Base-by-base conservation (phyloP, 257 asterid genomes). In the Petunia secreta region DNA sequence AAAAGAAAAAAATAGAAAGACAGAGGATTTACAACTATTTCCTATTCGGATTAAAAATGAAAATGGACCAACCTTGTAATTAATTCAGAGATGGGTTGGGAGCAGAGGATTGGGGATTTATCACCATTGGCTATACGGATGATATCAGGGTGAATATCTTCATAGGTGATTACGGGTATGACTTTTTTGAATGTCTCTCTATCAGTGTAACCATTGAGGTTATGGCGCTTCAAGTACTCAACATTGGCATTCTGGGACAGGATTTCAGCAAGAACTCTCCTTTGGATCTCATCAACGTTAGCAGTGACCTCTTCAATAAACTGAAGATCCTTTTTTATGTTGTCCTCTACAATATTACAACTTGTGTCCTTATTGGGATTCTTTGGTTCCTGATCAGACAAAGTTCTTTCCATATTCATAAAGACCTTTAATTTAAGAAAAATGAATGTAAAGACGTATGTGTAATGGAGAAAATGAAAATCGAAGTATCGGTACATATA, bases 291-390 rank as follows among this genome's bases (percentile, higher is more conserved):
- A 25, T 25, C 25, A 25, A 25, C 25, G 25, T 81, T 81, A n/a
- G 8, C 15, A 4, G 87, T 84, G 44, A 81, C 69, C n/a, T 84
- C 83, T 58, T 84, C 85, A 25, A 84, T 81, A 81, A 81, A 84
- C 40, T 81, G 71, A 38, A 84, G 85, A 77, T 63, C 63, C n/a
- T 41, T 82, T 63, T 54, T 62, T 79, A 55, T 83, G 79, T 55
- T 52, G 73, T 15, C 53, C 80, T 15, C 65, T 38, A 79, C 53
- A 71, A 44, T 66, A 2, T 63, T 48, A 54, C 66, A 40, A 6
- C 63, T 13, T 11, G 38, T 2, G 60, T 66, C 41, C 4, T 53
- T 15, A 4, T 59, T 16, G 64, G 5, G 40, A 9, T 40, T 44
- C 58, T 46, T 78, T 10, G 82, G 82, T 55, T n/a, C n/a, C n/a